phyloP scores from a whole-genome alignment of 768 basidiomycete species.

The Xerocomellus chrysenteron region DNA sequence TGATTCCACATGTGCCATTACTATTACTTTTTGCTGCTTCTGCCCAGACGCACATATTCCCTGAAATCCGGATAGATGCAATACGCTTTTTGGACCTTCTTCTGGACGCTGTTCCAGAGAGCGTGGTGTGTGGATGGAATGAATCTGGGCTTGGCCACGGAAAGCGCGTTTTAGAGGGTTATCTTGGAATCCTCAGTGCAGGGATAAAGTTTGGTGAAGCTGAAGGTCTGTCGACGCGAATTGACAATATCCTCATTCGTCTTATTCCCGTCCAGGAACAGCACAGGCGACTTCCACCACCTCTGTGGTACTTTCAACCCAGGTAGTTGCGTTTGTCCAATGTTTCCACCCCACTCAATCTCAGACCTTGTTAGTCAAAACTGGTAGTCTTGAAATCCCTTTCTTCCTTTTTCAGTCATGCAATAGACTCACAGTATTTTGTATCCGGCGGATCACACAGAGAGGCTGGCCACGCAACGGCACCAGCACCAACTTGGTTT shows the following conservation, averaged over 20 bases:
- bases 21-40: constrained; percentile 86
- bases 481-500: constrained; percentile 57
- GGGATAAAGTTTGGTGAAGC: constrained; percentile 60
- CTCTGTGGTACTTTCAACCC: constrained; percentile 61
- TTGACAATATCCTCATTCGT: not conserved
- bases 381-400: constrained; percentile 74
- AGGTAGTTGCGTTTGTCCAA: constrained; percentile 39
- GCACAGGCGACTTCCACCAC: constrained; percentile 56
- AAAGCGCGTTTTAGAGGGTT: constrained; percentile 70
- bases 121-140: constrained; percentile 69
- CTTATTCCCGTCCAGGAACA: constrained; percentile 18
- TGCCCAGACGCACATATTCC: constrained; percentile 92
- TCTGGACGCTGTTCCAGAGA: constrained; percentile 64
- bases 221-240: constrained; percentile 41
- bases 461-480: constrained; percentile 10
- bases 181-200: constrained; percentile 73
- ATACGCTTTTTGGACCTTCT: constrained; percentile 76
- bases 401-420: constrained; percentile 59
- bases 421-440: constrained; percentile 32
- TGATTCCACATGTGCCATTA: constrained; percentile 71
- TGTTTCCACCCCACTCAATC: not conserved
- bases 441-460: constrained; percentile 14
- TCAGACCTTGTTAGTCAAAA: constrained; percentile 56
- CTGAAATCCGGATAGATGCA: constrained; percentile 90
- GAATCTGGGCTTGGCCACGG: constrained; percentile 52